Percentiles rank a stretch among this genome's conserved stretches.
phyloP scores from a whole-genome alignment of 306 rosid species.

The Cucurbita moschata region DNA sequence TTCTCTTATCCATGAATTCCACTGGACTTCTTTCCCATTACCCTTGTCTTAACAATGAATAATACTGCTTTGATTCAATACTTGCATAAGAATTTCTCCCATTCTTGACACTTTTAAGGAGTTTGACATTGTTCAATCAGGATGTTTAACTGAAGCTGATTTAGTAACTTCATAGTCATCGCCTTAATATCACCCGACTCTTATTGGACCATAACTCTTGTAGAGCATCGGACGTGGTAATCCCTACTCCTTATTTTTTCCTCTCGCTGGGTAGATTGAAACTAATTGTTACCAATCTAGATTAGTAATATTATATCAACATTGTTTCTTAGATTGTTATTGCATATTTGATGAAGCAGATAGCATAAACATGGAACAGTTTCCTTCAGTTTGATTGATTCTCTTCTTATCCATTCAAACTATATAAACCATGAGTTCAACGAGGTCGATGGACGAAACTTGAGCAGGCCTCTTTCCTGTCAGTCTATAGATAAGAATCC shows the following conservation, averaged over 20 bases:
- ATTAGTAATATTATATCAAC: background rate
- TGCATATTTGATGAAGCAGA: background rate
- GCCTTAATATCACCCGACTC: background rate
- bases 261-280: background rate
- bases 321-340: background rate
- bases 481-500: background rate
- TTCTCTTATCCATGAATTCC: background rate
- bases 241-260: background rate
- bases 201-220: background rate
- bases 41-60: background rate
- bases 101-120: conserved; percentile 46
- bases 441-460: background rate
- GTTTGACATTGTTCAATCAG: conserved; percentile 53
- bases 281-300: background rate
- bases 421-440: background rate
- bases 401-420: background rate
- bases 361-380: background rate
- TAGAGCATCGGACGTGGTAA: background rate
- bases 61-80: background rate
- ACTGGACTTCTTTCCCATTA: background rate
- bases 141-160: conserved; percentile 63
- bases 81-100: conserved; percentile 30
- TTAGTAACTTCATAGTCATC: conserved; percentile 10
- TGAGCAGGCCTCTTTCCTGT: background rate
- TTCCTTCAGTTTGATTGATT: background rate